Conservation (phyloP, 306 rosid species). For the Lagenaria siceraria region DNA sequence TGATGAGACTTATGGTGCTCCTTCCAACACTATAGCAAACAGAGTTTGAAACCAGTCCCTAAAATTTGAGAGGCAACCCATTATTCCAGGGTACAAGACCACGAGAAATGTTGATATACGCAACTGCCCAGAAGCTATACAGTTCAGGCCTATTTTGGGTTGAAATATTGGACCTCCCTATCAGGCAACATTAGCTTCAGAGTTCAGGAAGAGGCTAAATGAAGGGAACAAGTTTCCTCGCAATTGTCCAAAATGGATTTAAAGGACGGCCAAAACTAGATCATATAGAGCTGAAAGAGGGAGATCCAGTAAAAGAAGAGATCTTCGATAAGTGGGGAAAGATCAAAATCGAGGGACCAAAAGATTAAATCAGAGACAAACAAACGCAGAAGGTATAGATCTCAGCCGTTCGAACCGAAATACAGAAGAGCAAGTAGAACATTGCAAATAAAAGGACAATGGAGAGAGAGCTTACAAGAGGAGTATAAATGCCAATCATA, state of each 20-base stretch:
- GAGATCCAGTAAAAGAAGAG: slow-evolving; percentile 6
- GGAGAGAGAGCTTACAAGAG: slow-evolving; percentile 43
- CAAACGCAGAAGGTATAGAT: slow-evolving; percentile 31
- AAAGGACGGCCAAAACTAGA: background rate
- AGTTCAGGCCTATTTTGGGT: background rate
- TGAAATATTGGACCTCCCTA: background rate
- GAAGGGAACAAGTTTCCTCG: background rate
- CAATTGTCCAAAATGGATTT: background rate
- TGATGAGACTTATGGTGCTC: background rate
- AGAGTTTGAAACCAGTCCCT: background rate
- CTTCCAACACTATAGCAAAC: background rate
- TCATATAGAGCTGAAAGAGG: background rate
- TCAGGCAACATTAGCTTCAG: background rate
- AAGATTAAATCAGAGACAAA: slow-evolving; percentile 23
- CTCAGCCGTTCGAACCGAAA: slow-evolving; percentile 30
- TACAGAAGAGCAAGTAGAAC: background rate
- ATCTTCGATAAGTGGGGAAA: slow-evolving; percentile 10
- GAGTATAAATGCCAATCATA: slow-evolving; percentile 82
- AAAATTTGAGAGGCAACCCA: background rate
- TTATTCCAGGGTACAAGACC: background rate
- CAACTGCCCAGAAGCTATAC: background rate
- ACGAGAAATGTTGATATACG: background rate
- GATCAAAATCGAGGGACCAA: slow-evolving; percentile 4
- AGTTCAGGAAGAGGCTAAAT: background rate
- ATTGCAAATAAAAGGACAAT: slow-evolving; percentile 6